Percentiles rank a stretch among this genome's conserved stretches.
Evolutionary conservation across 2,329 filamentous ascomycete species (phyloP).

Genomic region (Fusarium musae): DNA sequence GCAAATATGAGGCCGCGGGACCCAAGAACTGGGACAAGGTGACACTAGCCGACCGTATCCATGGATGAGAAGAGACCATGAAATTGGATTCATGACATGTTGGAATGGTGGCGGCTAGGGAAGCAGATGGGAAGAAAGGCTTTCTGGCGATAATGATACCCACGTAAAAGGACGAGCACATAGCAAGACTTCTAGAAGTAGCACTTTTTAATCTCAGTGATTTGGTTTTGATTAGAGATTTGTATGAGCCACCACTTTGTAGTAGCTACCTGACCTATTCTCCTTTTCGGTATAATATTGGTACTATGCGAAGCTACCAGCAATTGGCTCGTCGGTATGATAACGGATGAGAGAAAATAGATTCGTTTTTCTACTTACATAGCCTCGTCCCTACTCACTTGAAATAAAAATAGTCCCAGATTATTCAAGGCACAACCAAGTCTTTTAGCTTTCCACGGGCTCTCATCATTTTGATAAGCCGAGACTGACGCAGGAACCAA

Average conservation of each 20-base stretch:
- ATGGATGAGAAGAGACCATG: slow-evolving; percentile 31
- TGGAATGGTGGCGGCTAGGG: not conserved
- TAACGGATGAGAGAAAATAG: not conserved
- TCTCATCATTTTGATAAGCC: not conserved
- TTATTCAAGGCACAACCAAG: not conserved
- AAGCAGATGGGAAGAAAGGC: slow-evolving; percentile 1
- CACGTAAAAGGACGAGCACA: slow-evolving; percentile 16
- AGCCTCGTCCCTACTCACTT: not conserved
- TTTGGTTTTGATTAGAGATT: not conserved
- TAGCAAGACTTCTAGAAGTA: slow-evolving; percentile 1
- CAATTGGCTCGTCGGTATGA: not conserved
- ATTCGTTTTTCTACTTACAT: not conserved
- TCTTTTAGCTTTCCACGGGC: not conserved
- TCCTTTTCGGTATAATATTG: not conserved
- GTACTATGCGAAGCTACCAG: not conserved
- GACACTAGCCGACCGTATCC: slow-evolving; percentile 46
- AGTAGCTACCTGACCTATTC: not conserved
- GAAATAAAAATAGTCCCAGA: not conserved
- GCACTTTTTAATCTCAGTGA: not conserved
- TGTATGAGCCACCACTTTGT: not conserved
- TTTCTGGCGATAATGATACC: slow-evolving; percentile 42
- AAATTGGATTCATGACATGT: not conserved
- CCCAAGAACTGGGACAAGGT: slow-evolving; percentile 62
- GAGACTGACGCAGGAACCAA: slow-evolving; percentile 23
- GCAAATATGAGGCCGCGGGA: slow-evolving; percentile 74